Base-by-base conservation (phyloP, 2,329 filamentous ascomycete species). In the Cordyceps tenuipes region DNA sequence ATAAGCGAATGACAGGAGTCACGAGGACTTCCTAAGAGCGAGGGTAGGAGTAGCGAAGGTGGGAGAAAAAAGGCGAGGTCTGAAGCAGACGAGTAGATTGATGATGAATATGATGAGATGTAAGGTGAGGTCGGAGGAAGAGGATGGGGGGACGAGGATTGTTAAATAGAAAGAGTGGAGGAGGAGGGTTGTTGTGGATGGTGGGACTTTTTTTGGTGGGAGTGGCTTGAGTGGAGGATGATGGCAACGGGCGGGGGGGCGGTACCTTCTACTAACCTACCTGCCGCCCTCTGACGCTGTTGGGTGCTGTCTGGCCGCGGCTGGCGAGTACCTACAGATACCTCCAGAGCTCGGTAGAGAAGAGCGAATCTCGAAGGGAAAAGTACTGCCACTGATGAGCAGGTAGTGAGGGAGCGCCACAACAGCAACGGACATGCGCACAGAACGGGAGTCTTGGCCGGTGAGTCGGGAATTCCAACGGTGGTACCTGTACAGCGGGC, bases 1-100 rank as follows among this genome's bases (percentile, higher is more conserved):
- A 72, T 74, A 77, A 87, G 84, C 84, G 84, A 87, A 83, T 85
- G 84, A 86, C 83, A 85, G 84, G 84, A 87, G 84, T 79, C 84
- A 76, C 84, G 84, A 87, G 84, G 84, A 84, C 83, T 86, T 86
- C 84, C 84, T 84, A 81, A 72, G 70, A 70, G 70, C 56, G 60
- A 59, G 46, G 51, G 56, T 66, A 66, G 66, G 67, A 71, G 72
- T 66, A 62, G 66, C 67, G 68, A 68, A 72, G 71, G 47, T 47
- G 41, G 57, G 71, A 71, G 68, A 75, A 77, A 80, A 43, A 43
- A 43, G 79, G 78, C 79, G 81, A 74, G 73, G 79, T 81, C 13
- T 49, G 34, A 50, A 52, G 52, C 59, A 56, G 43, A 36, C 34
- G 59, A 57, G 43, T 50, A 60, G 53, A 53, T 49, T 53, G 51